Evolutionary conservation across 805 yeast genomes (phyloP).

Genomic region (Candida glaebosa): DNA sequence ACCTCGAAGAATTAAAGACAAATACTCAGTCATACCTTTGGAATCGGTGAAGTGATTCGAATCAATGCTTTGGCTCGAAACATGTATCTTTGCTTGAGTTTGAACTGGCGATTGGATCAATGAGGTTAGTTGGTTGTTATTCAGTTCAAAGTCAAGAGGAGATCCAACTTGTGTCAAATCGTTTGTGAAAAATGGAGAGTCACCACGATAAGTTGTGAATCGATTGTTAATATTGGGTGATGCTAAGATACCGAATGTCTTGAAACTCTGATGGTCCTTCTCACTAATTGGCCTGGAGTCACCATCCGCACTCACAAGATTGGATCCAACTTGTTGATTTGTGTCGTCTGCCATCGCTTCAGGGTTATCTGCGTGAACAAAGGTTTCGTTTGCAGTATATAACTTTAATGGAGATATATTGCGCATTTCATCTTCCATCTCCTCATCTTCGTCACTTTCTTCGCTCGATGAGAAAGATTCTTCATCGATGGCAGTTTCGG

Average conservation of each 20-base stretch:
- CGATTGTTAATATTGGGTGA: constrained; percentile 15
- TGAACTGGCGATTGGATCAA: constrained; percentile 4
- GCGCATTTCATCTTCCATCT: constrained; percentile 13
- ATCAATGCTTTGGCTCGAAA: not conserved
- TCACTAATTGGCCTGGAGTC: constrained; percentile 1
- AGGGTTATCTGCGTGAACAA: not conserved
- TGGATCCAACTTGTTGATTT: not conserved
- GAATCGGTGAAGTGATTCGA: constrained; percentile 1
- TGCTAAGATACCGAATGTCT: constrained; percentile 10
- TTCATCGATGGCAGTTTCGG: constrained; percentile 9
- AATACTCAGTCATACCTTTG: constrained; percentile 43
- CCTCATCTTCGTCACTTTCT: constrained; percentile 40
- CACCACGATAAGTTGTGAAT: constrained; percentile 13
- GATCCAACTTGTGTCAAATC: constrained; percentile 15
- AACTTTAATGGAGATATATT: constrained; percentile 25
- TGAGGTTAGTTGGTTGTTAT: constrained; percentile 3
- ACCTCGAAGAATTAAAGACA: constrained; percentile 65
- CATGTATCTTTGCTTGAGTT: not conserved
- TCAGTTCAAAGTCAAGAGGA: constrained; percentile 14
- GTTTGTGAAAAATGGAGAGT: constrained; percentile 17
- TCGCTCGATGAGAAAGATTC: constrained; percentile 13
- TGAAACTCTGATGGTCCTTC: constrained; percentile 6
- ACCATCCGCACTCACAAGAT: not conserved
- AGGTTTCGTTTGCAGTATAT: constrained; percentile 18
- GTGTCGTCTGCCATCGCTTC: not conserved